These are phyloP conservation scores for Candida loeiensis DNA, from an alignment of 805 yeast genomes.

Conservation along the genomic window DNA sequence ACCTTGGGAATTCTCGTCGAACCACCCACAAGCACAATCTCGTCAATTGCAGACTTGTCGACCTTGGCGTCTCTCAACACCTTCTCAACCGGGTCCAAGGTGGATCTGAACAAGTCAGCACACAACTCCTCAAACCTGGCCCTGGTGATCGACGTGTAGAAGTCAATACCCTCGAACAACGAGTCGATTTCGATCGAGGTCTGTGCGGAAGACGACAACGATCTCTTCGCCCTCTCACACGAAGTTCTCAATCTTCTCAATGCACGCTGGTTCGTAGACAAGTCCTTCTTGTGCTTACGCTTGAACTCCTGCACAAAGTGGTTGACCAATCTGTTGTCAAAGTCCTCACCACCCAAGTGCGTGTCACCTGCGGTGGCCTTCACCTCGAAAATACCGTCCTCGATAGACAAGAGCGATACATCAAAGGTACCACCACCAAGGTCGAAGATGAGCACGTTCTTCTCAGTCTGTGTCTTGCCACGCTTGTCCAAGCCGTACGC, in stretches of 20 bases:
- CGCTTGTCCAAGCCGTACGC: slow-evolving; percentile 50
- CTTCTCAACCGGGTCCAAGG: slow-evolving; percentile 93
- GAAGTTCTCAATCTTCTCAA: slow-evolving; percentile 93
- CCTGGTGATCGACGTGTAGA: slow-evolving; percentile 91
- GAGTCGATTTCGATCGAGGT: slow-evolving; percentile 96
- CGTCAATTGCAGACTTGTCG: slow-evolving; percentile 83
- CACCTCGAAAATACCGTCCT: slow-evolving; percentile 89
- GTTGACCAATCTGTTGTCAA: slow-evolving; percentile 83
- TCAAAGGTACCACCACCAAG: slow-evolving; percentile 98
- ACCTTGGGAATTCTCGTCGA: slow-evolving; percentile 99
- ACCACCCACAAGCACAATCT: slow-evolving; percentile 97
- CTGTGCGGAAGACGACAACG: slow-evolving; percentile 91
- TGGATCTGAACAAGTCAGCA: slow-evolving; percentile 87
- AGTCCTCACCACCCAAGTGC: slow-evolving; percentile 97
- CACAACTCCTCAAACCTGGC: slow-evolving; percentile 98
- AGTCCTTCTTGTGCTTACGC: slow-evolving; percentile 87
- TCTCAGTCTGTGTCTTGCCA: slow-evolving; percentile 56
- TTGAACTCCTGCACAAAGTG: slow-evolving; percentile 90
- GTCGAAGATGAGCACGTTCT: slow-evolving; percentile 88
- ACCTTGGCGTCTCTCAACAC: slow-evolving; percentile 92
- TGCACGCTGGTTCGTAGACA: slow-evolving; percentile 78
- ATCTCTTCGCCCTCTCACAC: slow-evolving; percentile 97
- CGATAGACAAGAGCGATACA: slow-evolving; percentile 83
- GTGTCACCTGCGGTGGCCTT: slow-evolving; percentile 95
- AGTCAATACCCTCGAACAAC: slow-evolving; percentile 90